Base-by-base conservation (phyloP, 1,284 basidiomycete genomes). In the Tetrapyrgos nigripes region DNA sequence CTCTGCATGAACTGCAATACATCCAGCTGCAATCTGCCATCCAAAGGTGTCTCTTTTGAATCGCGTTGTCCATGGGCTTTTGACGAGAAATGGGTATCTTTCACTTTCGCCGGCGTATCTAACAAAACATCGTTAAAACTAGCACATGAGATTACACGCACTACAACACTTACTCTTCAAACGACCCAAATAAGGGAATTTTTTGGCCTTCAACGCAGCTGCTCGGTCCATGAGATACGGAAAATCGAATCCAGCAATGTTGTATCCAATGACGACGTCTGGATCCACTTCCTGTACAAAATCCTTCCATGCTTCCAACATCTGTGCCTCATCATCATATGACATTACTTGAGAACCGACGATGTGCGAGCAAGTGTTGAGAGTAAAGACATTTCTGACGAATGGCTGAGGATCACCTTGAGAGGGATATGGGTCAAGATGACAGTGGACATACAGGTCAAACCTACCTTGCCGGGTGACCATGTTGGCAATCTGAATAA, bases 401-500 rank as follows among this genome's bases (percentile, higher is more conserved):
- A 98, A 98, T 0, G 96, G 96, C 60, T 93, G 89, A 37, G 79
- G 80, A 69, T 97, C 96, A 64, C 96, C 95, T 40, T 8, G 37
- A n/a, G n/a, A n/a, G n/a, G 94, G 61, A 19, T 52, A 46, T 55
- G 47, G 52, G 43, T 64, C 13, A 59, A 29, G 45, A 19, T 37
- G 3, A 43, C 37, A 48, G 33, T 27, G 33, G 11, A 24, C 27
- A 43, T 29, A 17, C 17, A 19, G 23, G 10, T 37, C 29, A n/a
- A 46, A 26, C 60, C 63, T 57, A 93, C 95, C 95, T 83, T 98
- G 96, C 2, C 91, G 83, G 28, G 95, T 97, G 1, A 98, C 96
- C 96, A 98, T 97, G 70, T 94, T 96, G 1, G 96, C 96, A 58
- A 98, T 97, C 68, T 98, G 96, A 67, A 98, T 98, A 58, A 98